Evolutionary conservation across 352 stramenopile genomes (phyloP).

Genomic region (Phytopythium ostracodes): DNA sequence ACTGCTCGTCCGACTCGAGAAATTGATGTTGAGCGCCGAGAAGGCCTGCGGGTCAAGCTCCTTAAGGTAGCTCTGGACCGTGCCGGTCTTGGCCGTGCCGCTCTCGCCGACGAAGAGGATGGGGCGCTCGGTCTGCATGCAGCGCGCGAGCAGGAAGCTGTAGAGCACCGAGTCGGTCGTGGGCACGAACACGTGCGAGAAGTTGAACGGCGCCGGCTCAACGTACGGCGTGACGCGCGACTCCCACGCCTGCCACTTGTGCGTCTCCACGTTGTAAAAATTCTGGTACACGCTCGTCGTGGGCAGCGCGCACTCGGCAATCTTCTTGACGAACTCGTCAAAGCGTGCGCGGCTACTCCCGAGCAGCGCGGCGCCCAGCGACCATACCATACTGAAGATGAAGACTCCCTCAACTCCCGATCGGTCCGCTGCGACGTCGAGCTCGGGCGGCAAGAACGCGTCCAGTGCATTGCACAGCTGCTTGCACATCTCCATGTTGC

Average conservation of each 20-base stretch:
- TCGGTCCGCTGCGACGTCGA: conserved; percentile 43
- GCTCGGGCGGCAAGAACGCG: conserved; percentile 67
- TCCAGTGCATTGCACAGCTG: conserved; percentile 93
- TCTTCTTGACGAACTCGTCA: conserved; percentile 89
- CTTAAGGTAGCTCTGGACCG: conserved; percentile 93
- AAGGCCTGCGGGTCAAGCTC: conserved; percentile 64
- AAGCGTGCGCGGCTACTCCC: conserved; percentile 78
- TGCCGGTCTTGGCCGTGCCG: conserved; percentile 95
- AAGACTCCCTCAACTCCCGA: conserved; percentile 89
- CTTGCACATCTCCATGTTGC: conserved; percentile 95
- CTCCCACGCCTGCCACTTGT: conserved; percentile 92
- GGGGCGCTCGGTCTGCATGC: conserved; percentile 85
- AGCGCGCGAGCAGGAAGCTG: conserved; percentile 87
- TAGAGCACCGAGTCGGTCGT: conserved; percentile 95
- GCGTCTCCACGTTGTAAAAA: conserved; percentile 87
- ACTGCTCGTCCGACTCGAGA: conserved; percentile 92
- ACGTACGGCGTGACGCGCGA: conserved; percentile 83
- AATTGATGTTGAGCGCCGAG: conserved; percentile 88
- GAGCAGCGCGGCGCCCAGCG: conserved; percentile 86
- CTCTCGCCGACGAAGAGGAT: conserved; percentile 93
- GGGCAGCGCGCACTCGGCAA: conserved; percentile 75
- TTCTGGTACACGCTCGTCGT: conserved; percentile 82
- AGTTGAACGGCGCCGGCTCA: conserved; percentile 92
- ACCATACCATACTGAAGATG: conserved; percentile 93
- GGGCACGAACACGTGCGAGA: conserved; percentile 94